phyloP scores from a whole-genome alignment of 148 eudicot genomes.

The Gaultheria prostrata region DNA sequence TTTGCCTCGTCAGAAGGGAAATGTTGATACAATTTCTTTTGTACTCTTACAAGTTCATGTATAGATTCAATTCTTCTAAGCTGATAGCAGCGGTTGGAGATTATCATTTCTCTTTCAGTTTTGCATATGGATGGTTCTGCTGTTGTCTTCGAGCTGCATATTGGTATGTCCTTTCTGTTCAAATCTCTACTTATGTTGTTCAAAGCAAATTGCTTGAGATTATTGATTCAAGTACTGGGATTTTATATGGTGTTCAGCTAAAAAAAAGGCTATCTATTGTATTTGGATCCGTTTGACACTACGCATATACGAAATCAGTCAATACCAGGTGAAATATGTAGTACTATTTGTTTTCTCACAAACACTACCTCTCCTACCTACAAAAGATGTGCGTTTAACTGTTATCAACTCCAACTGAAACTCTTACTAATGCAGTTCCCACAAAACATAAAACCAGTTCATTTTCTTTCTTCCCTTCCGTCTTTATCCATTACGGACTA shows the following conservation, averaged over 20 bases:
- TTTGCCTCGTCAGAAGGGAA: constrained; percentile 9
- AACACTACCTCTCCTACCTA: neutral
- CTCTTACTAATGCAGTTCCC: neutral
- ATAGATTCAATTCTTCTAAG: neutral
- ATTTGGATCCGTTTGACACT: neutral
- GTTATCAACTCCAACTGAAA: constrained; percentile 4
- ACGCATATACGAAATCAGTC: neutral
- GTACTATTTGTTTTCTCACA: neutral
- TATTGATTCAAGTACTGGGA: neutral
- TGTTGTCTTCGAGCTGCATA: neutral
- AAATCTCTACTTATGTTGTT: neutral
- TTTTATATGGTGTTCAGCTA: neutral
- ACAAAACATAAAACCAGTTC: neutral
- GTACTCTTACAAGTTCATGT: neutral
- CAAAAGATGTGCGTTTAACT: neutral
- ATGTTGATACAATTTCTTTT: neutral
- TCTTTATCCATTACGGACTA: neutral
- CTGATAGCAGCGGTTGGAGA: neutral
- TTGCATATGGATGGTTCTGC: neutral
- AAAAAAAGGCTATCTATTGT: neutral
- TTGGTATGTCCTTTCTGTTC: neutral
- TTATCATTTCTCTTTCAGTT: neutral
- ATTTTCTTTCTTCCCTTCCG: neutral
- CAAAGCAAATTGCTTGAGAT: neutral
- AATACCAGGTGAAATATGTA: neutral